These are phyloP conservation scores for Epichloe gansuensis DNA, from an alignment of 2,329 filamentous ascomycete genomes.

Conservation along the genomic window DNA sequence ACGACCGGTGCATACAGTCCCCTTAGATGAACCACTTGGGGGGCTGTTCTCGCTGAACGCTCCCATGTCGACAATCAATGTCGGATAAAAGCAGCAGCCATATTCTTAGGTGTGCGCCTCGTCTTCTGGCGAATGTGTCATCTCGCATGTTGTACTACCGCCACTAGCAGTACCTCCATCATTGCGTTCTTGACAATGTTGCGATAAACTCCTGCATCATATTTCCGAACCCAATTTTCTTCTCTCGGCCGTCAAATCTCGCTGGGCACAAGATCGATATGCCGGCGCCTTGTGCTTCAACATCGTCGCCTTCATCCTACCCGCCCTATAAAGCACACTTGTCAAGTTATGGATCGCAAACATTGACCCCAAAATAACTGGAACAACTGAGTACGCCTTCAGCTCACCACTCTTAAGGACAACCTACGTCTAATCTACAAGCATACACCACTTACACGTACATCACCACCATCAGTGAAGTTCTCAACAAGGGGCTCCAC, in stretches of 20 bases:
- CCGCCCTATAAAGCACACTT: conserved; percentile 53
- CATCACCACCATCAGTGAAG: conserved; percentile 52
- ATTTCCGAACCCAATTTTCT: neutral
- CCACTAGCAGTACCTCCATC: no score
- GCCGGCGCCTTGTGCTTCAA: conserved; percentile 50
- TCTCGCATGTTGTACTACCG: no score
- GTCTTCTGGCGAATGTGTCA: no score
- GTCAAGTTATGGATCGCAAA: conserved; percentile 59
- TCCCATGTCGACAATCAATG: no score
- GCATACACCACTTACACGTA: conserved; percentile 44
- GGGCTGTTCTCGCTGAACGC: no score
- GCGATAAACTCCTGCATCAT: neutral
- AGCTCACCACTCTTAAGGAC: neutral
- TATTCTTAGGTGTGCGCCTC: no score
- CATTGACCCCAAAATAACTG: conserved; percentile 42
- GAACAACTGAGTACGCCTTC: conserved; percentile 17
- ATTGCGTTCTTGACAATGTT: no score
- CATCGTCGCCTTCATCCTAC: conserved; percentile 46
- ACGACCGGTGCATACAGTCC: no score
- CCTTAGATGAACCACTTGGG: no score
- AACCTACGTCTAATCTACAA: neutral
- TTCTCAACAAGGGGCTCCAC: conserved; percentile 60
- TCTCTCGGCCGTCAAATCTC: neutral
- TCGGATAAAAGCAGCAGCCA: no score
- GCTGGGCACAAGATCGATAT: conserved; percentile 25